Evolutionary conservation across 2,329 filamentous ascomycete genomes (phyloP).

Genomic region (Conoideocrella luteorostrata): DNA sequence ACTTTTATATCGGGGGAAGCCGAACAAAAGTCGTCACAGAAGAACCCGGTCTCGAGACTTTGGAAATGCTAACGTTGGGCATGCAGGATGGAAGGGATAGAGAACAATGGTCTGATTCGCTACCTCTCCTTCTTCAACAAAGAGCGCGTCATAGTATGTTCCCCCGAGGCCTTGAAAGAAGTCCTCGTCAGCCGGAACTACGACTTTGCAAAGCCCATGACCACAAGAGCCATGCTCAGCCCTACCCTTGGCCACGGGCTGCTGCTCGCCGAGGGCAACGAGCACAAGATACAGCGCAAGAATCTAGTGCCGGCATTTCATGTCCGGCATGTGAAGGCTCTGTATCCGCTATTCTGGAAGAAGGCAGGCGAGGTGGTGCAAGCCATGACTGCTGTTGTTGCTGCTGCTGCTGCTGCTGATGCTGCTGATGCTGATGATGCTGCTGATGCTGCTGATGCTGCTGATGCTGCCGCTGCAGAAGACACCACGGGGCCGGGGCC

Average conservation of each 20-base stretch:
- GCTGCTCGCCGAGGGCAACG: constrained; percentile 24
- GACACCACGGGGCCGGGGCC: too few species aligned
- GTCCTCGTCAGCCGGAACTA: constrained; percentile 59
- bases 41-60: too few species aligned
- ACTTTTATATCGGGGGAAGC: not conserved
- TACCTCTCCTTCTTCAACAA: constrained; percentile 54
- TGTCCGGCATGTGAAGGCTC: constrained; percentile 23
- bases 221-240: constrained; percentile 63
- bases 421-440: too few species aligned
- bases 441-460: too few species aligned
- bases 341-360: constrained; percentile 26
- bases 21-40: constrained; percentile 7
- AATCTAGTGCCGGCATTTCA: constrained; percentile 27
- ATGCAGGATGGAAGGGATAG: constrained; percentile 52
- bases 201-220: constrained; percentile 55
- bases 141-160: constrained; percentile 49
- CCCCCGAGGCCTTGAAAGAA: constrained; percentile 56
- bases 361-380: constrained; percentile 22
- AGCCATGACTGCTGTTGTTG: constrained; percentile 7
- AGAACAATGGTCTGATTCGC: constrained; percentile 59
- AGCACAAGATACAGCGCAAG: constrained; percentile 25
- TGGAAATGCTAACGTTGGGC: too few species aligned
- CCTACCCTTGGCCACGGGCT: constrained; percentile 65
- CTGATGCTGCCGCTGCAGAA: too few species aligned
- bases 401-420: too few species aligned